A percentile compares a stretch with the other conserved stretches of the same genome.
Evolutionary conservation across 306 rosid genomes (phyloP).

Genomic region (Pyrus betulifolia): DNA sequence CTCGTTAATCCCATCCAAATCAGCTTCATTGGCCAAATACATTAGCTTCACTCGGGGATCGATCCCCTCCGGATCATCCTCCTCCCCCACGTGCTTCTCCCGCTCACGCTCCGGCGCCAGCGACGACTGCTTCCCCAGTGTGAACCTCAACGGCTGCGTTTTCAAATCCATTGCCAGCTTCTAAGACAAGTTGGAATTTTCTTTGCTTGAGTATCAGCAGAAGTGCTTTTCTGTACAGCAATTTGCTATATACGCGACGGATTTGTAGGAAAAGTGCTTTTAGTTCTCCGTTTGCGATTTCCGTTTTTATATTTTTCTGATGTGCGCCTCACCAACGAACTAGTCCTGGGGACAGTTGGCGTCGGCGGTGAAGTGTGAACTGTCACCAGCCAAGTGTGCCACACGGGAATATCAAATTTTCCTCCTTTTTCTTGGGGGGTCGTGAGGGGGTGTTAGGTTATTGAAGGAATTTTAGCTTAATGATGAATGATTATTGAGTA

Average conservation of each 20-base stretch:
- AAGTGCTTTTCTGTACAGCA: not conserved
- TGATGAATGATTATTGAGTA: too few relatives aligned
- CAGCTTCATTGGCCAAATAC: slow-evolving; percentile 78
- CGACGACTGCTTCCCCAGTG: slow-evolving; percentile 77
- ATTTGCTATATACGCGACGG: slow-evolving; percentile 4
- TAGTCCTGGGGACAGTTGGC: not conserved
- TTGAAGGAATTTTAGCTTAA: too few relatives aligned
- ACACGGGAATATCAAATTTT: not conserved
- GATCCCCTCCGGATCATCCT: slow-evolving; percentile 19
- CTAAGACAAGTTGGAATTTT: not conserved
- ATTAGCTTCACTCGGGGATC: slow-evolving; percentile 65
- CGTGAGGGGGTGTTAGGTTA: too few relatives aligned
- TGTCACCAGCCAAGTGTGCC: not conserved
- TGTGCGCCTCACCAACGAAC: not conserved
- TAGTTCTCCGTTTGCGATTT: not conserved
- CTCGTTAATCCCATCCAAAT: slow-evolving; percentile 72
- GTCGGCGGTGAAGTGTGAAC: not conserved
- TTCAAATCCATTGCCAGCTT: slow-evolving; percentile 49
- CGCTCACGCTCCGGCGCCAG: slow-evolving; percentile 52
- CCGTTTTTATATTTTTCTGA: not conserved
- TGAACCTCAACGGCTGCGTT: slow-evolving; percentile 45
- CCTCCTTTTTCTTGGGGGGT: too few relatives aligned
- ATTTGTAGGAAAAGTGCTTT: not conserved
- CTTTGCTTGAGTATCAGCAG: not conserved
- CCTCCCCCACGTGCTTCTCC: slow-evolving; percentile 1